These are phyloP conservation scores for Oryza brachyantha DNA, from an alignment of 176 grass and related monocot genomes.

Conservation along the genomic window DNA sequence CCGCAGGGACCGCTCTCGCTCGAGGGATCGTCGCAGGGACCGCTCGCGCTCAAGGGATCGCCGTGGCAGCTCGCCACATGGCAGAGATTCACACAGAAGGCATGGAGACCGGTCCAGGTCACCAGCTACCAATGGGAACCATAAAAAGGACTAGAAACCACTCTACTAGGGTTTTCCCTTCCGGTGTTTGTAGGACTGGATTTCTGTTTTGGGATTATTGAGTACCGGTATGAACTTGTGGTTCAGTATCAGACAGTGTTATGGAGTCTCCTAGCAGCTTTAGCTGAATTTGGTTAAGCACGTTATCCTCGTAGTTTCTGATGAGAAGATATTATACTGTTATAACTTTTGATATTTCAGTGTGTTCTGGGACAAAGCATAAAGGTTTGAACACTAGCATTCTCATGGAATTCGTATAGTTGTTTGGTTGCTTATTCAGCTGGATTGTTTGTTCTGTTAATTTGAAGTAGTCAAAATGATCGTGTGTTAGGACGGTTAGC, in stretches of 20 bases:
- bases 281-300: background rate
- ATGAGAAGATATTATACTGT: background rate
- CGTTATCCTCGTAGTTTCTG: background rate
- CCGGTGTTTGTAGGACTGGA: background rate
- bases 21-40: conserved; percentile 28
- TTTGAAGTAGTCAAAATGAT: too few species aligned
- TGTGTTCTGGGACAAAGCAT: background rate
- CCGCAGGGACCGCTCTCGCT: conserved; percentile 27
- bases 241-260: background rate
- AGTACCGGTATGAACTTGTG: conserved; percentile 3
- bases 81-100: conserved; percentile 47
- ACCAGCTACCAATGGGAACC: conserved; percentile 34
- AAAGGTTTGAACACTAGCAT: background rate
- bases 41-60: conserved; percentile 39
- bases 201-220: background rate
- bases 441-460: background rate
- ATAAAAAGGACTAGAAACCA: conserved; percentile 25
- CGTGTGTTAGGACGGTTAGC: too few species aligned
- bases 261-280: conserved; percentile 10
- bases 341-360: background rate
- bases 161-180: background rate
- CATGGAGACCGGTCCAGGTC: conserved; percentile 39
- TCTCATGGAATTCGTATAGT: background rate
- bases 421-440: background rate
- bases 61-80: conserved; percentile 27